phyloP scores from a whole-genome alignment of 73 alveolate genomes.

The Tetrahymena thermophila region DNA sequence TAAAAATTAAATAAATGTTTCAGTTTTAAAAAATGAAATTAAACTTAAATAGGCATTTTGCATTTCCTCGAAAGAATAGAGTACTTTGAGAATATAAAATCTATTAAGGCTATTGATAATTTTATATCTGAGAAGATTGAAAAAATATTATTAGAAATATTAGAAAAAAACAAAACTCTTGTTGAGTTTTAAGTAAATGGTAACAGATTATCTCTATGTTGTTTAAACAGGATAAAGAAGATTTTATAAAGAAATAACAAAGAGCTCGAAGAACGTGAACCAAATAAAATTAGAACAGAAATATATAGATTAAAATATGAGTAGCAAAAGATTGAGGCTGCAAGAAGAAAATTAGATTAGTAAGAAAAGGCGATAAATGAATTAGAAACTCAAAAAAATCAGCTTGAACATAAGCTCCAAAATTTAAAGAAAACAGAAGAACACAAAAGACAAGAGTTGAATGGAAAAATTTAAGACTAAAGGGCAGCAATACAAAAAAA shows the following conservation, averaged over 20 bases:
- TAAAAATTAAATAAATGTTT: not conserved
- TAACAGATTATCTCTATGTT: conserved; percentile 88
- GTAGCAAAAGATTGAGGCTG: conserved; percentile 79
- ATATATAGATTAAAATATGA: conserved; percentile 88
- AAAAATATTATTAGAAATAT: conserved; percentile 77
- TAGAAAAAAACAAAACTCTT: conserved; percentile 79
- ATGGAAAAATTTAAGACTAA: conserved; percentile 65
- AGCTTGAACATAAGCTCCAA: conserved; percentile 68
- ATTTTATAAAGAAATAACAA: conserved; percentile 65
- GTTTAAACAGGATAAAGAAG: conserved; percentile 77
- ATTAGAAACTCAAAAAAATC: conserved; percentile 67
- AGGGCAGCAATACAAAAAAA: conserved; percentile 61
- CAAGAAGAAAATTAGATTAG: conserved; percentile 66
- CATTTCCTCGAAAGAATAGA: conserved; percentile 75
- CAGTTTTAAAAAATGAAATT: not conserved
- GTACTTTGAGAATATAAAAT: conserved; percentile 63
- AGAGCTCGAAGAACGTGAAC: conserved; percentile 81
- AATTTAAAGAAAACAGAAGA: conserved; percentile 66
- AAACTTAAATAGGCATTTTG: conserved; percentile 2
- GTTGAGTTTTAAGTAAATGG: conserved; percentile 77
- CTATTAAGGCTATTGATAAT: conserved; percentile 85
- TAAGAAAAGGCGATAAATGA: conserved; percentile 71
- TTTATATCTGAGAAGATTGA: conserved; percentile 93
- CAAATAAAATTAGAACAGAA: conserved; percentile 83
- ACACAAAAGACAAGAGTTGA: conserved; percentile 63